Evolutionary conservation across 2,329 filamentous ascomycete species (phyloP).

Genomic region (Blastomyces emzantsi): DNA sequence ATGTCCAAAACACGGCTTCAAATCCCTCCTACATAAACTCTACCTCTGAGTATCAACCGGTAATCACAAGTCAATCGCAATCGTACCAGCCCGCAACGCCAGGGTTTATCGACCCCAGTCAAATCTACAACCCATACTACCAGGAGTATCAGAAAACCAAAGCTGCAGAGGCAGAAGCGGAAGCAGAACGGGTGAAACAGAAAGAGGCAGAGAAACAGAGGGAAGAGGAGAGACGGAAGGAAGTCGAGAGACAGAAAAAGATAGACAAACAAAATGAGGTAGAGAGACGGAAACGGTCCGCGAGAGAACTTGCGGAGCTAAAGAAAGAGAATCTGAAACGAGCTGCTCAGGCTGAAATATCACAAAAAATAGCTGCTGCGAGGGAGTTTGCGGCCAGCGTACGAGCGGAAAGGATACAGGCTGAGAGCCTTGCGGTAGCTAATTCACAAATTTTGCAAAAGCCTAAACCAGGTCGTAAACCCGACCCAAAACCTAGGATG

Average conservation of each 20-base stretch:
- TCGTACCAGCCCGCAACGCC: slow-evolving; percentile 19
- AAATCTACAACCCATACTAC: slow-evolving; percentile 47
- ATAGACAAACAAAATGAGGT: slow-evolving; percentile 13
- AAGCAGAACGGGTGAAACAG: slow-evolving; percentile 17
- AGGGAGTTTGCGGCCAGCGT: slow-evolving; percentile 7
- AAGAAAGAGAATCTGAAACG: slow-evolving; percentile 18
- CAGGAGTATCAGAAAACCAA: slow-evolving; percentile 38
- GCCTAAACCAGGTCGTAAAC: background rate
- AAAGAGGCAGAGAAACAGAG: slow-evolving; percentile 18
- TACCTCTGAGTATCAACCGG: background rate
- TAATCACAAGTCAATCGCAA: background rate
- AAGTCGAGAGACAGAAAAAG: slow-evolving; percentile 13
- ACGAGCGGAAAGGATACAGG: background rate
- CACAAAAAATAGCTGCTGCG: slow-evolving; percentile 1
- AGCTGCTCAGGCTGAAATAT: slow-evolving; percentile 15
- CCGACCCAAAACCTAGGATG: slow-evolving; percentile 6
- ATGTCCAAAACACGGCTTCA: background rate
- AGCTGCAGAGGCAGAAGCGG: slow-evolving; percentile 29
- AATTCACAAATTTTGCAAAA: slow-evolving; percentile 5
- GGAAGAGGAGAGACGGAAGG: slow-evolving; percentile 14
- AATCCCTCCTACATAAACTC: background rate
- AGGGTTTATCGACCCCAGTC: slow-evolving; percentile 44
- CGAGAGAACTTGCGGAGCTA: background rate
- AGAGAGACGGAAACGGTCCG: slow-evolving; percentile 20
- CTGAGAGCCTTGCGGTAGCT: slow-evolving; percentile 1